Evolutionary conservation across 257 asterid genomes (phyloP), one percentile per base, ranked within the genome.

Genomic region (Eucommia ulmoides): DNA sequence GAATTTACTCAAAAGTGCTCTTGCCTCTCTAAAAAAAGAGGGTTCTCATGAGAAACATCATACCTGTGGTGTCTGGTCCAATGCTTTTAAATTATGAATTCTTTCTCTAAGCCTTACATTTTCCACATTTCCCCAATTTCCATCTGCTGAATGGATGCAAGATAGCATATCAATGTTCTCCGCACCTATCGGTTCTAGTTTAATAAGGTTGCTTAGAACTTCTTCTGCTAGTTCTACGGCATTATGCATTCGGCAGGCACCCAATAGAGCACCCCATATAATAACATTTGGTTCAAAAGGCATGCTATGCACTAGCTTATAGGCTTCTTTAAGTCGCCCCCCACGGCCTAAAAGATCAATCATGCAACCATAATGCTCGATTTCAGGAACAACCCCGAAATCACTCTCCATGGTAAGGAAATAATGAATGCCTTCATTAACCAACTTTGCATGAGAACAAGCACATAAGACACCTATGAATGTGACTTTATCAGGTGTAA

Each of bases 261-360:
- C 92, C 54, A 84, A 51, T 56, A 88, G 78, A 16, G 95, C 85
- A 46, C 82, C 70, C 88, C 86, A 84, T 42, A 84, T 75, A 52
- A 68, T 80, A 20, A 70, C 66, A 53, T 84, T 88, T 18, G 95
- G 88, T 52, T 88, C 82, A 25, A 79, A 61, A 2, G 95, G 95
- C 97, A 83, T 88, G 65, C 61, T 54, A 7, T 59, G 69, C 20
- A 76, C 62, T 42, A 88, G 69, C 58, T 60, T 69, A 24, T 81
- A 69, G 42, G 97, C 92, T 66, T 81, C 95, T 14, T 24, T 50
- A n/a, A 87, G 73, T 20, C 60, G 65, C 24, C 97, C 95, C 45
- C 75, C 81, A 50, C 95, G 93, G 3, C 94, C 95, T 69, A 87
- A 68, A 22, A 81, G 92, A 61, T 81, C 93, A 35, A 81, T 77